Evolutionary conservation across 768 basidiomycete species (phyloP), one percentile per base, ranked within the genome.

Genomic region (Naganishia randhawae): DNA sequence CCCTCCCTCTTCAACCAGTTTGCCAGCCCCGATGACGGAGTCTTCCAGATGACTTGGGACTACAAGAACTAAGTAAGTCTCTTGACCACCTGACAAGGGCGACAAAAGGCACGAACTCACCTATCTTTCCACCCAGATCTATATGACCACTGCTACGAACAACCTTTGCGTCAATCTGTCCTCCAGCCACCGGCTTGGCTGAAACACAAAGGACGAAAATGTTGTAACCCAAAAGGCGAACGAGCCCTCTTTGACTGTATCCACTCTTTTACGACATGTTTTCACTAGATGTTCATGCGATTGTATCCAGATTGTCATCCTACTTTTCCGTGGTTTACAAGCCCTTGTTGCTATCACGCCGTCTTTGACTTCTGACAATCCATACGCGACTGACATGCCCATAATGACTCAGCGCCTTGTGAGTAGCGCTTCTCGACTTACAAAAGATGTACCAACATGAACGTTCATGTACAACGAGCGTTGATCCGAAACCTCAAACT

Each of bases 1-100:
- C 73, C 79, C 16, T 86, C 86, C 63, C 83, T 91, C 53, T 91
- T 92, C 80, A 67, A 79, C 32, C 84, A 81, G 82, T 69, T 69
- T 37, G 69, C 61, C 35, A 41, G 14, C 16, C 51, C 42, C 22
- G 69, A 69, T 31, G 45, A 65, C 4, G 69, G 69, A 33, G 63
- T 69, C 13, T 41, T 53, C 13, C 37, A 64, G 22, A 53, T 69
- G n/a, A 66, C 53, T 33, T 69, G 69, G 69, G 54, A 41, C 42
- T 69, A 61, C 69, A 55, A 54, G 45, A 53, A 69, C 53, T 51
- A 55, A 50, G 65, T 55, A 35, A 29, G 54, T 55, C 22, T 32
- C 9, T 4, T 29, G 17, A 52, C 13, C 29, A 3, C 14, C 16
- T 19, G 5, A 25, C 51, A 7, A 33, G 13, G 6, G 25, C 25